These are phyloP conservation scores for Russula emetica DNA, from an alignment of 768 basidiomycete species.

Conservation along the genomic window DNA sequence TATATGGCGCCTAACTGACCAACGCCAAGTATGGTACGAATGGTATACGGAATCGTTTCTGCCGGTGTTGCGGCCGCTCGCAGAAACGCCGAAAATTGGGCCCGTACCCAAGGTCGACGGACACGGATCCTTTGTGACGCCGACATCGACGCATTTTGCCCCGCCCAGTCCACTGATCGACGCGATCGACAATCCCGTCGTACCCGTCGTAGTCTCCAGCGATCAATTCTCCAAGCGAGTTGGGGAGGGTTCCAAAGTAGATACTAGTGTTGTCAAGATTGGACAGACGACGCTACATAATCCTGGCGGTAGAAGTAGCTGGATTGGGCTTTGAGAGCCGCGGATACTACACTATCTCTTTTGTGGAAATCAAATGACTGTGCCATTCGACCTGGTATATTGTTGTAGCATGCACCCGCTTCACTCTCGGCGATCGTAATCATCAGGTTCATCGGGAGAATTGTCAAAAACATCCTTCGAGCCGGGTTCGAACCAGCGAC, in stretches of 20 bases:
- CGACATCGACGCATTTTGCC: constrained; percentile 30
- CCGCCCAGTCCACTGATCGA: constrained; percentile 70
- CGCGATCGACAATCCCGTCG: constrained; percentile 46
- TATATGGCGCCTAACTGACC: constrained; percentile 90
- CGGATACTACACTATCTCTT: too few relatives aligned
- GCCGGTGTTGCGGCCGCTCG: constrained; percentile 45
- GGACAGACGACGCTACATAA: constrained; percentile 94
- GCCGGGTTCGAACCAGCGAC: constrained; percentile 36
- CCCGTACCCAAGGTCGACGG: constrained; percentile 28
- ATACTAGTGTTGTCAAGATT: constrained; percentile 69
- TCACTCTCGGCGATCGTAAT: not conserved
- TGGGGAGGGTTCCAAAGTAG: constrained; percentile 30
- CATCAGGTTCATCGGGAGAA: not conserved
- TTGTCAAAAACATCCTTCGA: constrained; percentile 30
- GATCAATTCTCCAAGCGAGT: constrained; percentile 22
- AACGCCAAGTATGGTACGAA: constrained; percentile 95
- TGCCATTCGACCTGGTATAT: not conserved
- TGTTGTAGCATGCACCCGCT: not conserved
- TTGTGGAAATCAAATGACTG: too few relatives aligned
- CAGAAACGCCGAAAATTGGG: constrained; percentile 34
- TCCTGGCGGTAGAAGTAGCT: constrained; percentile 83
- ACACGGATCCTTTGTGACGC: constrained; percentile 26
- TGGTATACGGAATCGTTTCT: constrained; percentile 96
- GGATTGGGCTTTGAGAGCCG: constrained; percentile 69
- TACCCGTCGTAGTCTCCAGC: constrained; percentile 31